Evolutionary conservation across 2,329 filamentous ascomycete species (phyloP).

Genomic region (Diaporthe sp.): DNA sequence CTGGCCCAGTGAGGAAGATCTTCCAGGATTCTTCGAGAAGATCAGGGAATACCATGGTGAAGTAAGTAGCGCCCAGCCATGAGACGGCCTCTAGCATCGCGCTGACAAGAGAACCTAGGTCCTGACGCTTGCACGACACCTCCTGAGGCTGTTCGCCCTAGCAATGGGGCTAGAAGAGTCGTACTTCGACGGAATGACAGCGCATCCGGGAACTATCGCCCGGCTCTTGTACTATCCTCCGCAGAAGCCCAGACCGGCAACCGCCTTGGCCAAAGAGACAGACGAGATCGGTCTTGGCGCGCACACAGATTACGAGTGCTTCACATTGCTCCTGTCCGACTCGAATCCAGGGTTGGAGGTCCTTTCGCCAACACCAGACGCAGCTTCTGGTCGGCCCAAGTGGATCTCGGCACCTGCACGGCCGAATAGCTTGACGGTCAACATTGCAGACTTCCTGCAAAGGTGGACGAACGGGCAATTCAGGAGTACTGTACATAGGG

Average conservation of each 20-base stretch:
- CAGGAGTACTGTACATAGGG: slow-evolving; percentile 34
- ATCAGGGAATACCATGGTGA: slow-evolving; percentile 36
- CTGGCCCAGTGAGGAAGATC: slow-evolving; percentile 30
- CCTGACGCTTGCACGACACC: slow-evolving; percentile 36
- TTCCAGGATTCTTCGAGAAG: slow-evolving; percentile 23
- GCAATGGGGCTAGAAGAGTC: slow-evolving; percentile 39
- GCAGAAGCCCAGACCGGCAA: slow-evolving; percentile 5
- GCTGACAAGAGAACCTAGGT: neutral
- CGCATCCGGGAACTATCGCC: slow-evolving; percentile 41
- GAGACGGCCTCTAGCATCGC: neutral
- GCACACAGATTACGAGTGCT: slow-evolving; percentile 40
- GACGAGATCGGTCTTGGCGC: slow-evolving; percentile 32
- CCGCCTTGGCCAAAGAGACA: neutral
- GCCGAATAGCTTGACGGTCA: slow-evolving; percentile 32
- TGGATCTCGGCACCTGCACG: slow-evolving; percentile 43
- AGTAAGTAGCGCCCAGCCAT: neutral
- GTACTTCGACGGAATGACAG: slow-evolving; percentile 49
- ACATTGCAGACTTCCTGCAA: slow-evolving; percentile 41
- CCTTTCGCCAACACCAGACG: slow-evolving; percentile 25
- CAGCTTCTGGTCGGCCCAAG: slow-evolving; percentile 25
- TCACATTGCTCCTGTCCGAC: slow-evolving; percentile 36
- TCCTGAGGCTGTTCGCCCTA: slow-evolving; percentile 42
- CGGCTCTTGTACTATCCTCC: slow-evolving; percentile 39
- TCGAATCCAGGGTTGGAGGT: slow-evolving; percentile 35
- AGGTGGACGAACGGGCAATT: slow-evolving; percentile 41